phyloP scores from a whole-genome alignment of 1,139 yeast species.

The Candida sojae region DNA sequence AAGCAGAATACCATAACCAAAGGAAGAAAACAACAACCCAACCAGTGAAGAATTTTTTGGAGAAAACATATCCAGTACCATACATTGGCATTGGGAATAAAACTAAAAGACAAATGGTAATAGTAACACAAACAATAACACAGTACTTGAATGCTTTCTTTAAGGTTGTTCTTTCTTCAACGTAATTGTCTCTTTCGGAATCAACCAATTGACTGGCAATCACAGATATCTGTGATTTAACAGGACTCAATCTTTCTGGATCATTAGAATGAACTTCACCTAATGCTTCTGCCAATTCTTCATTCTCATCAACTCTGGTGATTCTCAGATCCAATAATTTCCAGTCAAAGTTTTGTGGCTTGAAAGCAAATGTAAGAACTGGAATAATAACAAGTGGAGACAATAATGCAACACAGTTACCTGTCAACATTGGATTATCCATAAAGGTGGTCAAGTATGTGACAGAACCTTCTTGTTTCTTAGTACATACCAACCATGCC shows the following conservation, averaged over 20 bases:
- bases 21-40: conserved; percentile 77
- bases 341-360: conserved; percentile 79
- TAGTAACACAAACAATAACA: conserved; percentile 51
- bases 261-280: conserved; percentile 27
- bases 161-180: conserved; percentile 47
- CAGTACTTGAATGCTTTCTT: conserved; percentile 57
- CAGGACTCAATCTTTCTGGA: conserved; percentile 38
- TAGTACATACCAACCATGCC: conserved; percentile 67
- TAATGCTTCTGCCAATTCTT: conserved; percentile 48
- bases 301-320: conserved; percentile 66
- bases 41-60: conserved; percentile 74
- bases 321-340: conserved; percentile 52
- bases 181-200: conserved; percentile 33
- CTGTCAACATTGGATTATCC: conserved; percentile 83
- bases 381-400: conserved; percentile 75
- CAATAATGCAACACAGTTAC: conserved; percentile 78
- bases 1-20: conserved; percentile 64
- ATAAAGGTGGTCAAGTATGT: conserved; percentile 68
- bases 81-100: conserved; percentile 92
- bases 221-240: conserved; percentile 36
- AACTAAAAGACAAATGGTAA: conserved; percentile 62
- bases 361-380: conserved; percentile 59
- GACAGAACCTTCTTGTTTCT: conserved; percentile 50
- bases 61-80: conserved; percentile 70
- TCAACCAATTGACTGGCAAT: conserved; percentile 49